A percentile compares a stretch with the other conserved stretches of the same genome.
Conservation (phyloP, 2,329 filamentous ascomycete genomes). For the Fusarium sp. region DNA sequence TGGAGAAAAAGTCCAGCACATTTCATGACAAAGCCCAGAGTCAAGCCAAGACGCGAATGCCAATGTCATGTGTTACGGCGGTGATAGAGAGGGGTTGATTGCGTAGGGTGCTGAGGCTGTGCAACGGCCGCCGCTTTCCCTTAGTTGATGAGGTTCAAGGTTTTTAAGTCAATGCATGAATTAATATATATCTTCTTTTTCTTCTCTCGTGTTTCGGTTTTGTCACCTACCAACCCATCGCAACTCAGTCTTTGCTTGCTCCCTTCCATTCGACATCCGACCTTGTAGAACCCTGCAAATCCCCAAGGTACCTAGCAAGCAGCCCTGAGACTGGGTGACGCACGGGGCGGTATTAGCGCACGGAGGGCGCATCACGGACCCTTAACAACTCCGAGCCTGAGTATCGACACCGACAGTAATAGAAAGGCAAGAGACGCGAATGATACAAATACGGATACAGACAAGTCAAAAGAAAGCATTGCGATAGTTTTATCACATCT, state of each 20-base stretch:
- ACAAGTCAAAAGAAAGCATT: neutral
- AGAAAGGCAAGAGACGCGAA: neutral
- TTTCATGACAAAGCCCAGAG: conserved; percentile 21
- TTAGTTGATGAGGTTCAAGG: neutral
- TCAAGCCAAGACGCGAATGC: conserved; percentile 29
- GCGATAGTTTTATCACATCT: neutral
- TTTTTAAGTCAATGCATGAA: neutral
- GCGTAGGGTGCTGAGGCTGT: conserved; percentile 50
- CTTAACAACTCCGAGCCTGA: conserved; percentile 27
- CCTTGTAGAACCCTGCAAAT: conserved; percentile 34
- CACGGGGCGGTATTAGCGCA: conserved; percentile 41
- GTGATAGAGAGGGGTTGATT: conserved; percentile 45
- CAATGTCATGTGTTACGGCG: conserved; percentile 36
- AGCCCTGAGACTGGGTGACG: conserved; percentile 39
- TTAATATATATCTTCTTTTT: neutral
- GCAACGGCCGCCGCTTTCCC: conserved; percentile 37
- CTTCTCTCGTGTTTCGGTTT: neutral
- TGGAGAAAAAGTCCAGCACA: neutral
- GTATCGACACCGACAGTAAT: neutral
- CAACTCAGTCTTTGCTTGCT: neutral
- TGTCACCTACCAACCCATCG: neutral
- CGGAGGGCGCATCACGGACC: conserved; percentile 39
- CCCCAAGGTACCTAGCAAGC: neutral
- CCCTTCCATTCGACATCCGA: too few species aligned
- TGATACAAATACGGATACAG: neutral